phyloP scores from a whole-genome alignment of 345 rosid species.

The Salix brachista region DNA sequence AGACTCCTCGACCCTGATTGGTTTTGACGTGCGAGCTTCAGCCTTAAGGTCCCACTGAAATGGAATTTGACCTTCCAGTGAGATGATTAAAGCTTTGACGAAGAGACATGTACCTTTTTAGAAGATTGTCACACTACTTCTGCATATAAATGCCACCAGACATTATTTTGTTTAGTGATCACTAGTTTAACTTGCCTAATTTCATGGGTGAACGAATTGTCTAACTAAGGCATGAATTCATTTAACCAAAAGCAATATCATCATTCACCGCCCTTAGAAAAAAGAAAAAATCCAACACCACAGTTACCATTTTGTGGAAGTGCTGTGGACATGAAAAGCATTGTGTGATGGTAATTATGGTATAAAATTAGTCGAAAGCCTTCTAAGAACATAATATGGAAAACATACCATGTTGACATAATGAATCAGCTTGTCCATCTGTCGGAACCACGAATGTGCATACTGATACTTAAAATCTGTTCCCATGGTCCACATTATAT shows the following conservation, averaged over 20 bases:
- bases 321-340: background rate
- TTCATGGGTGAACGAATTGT: background rate
- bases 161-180: background rate
- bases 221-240: background rate
- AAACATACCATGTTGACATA: constrained; percentile 82
- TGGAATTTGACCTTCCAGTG: background rate
- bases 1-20: background rate
- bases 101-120: background rate
- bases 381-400: background rate
- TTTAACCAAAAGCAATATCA: background rate
- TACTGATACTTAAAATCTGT: constrained; percentile 96
- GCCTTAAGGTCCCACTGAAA: background rate
- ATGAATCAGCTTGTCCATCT: constrained; percentile 94
- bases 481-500: constrained; percentile 98
- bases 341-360: background rate
- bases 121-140: background rate
- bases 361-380: background rate
- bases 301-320: background rate
- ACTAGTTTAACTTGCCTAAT: background rate
- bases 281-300: too few relatives aligned
- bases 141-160: background rate
- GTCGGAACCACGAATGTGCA: constrained; percentile 84
- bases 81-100: background rate
- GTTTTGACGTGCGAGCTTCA: background rate
- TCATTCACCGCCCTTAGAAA: background rate